phyloP scores from a whole-genome alignment of 257 asterid species.

The Eustoma russellianum region DNA sequence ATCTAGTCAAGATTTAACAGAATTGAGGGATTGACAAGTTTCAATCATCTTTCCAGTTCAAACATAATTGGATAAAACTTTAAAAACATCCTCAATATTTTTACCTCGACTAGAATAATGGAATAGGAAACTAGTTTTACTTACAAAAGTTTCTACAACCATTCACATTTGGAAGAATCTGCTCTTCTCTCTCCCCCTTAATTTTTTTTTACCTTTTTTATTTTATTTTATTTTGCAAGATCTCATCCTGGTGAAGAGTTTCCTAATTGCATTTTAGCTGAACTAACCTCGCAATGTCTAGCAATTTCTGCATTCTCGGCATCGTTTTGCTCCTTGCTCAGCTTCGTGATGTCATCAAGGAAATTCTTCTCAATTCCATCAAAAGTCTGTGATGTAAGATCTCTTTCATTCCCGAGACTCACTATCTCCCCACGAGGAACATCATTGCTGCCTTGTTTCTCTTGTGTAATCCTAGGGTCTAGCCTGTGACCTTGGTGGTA shows the following conservation, averaged over 20 bases:
- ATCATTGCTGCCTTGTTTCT: constrained; percentile 67
- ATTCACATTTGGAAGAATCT: too few species aligned
- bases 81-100: too few species aligned
- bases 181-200: too few species aligned
- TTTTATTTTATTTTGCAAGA: not conserved
- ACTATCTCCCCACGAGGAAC: constrained; percentile 58
- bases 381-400: constrained; percentile 33
- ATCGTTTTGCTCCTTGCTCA: constrained; percentile 81
- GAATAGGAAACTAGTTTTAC: too few species aligned
- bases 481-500: constrained; percentile 69
- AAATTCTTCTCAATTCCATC: constrained; percentile 84
- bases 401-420: constrained; percentile 72
- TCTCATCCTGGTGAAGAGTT: not conserved
- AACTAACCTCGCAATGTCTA: constrained; percentile 84
- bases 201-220: too few species aligned
- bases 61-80: too few species aligned
- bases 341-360: constrained; percentile 72
- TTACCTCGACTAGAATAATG: too few species aligned
- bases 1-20: too few species aligned
- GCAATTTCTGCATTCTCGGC: constrained; percentile 94
- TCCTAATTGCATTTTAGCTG: constrained; percentile 6
- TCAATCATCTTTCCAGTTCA: too few species aligned
- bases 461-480: constrained; percentile 50
- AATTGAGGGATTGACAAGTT: too few species aligned
- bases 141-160: too few species aligned